A percentile compares a stretch with the other conserved stretches of the same genome.
These are phyloP conservation scores for Diaporthe sp. DNA, from an alignment of 2,329 filamentous ascomycete species.

Conservation along the genomic window DNA sequence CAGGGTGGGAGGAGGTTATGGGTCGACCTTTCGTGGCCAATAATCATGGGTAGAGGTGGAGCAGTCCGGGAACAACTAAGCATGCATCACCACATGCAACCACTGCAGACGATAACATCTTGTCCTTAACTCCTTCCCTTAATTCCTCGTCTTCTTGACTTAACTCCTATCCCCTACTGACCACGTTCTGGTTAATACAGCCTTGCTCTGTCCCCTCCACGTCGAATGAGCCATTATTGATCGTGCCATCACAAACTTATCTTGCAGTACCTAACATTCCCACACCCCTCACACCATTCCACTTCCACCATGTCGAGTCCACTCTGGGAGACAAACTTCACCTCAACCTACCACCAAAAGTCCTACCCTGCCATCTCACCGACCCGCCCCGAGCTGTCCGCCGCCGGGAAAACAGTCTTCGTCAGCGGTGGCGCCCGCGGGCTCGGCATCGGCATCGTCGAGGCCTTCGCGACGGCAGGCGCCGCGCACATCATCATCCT, in stretches of 20 bases:
- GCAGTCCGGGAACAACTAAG: neutral
- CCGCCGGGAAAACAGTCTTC: conserved; percentile 58
- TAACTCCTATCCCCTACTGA: conserved; percentile 4
- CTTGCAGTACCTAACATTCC: neutral
- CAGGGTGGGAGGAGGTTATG: neutral
- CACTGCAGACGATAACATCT: neutral
- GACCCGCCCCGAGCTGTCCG: conserved; percentile 44
- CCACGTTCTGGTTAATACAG: neutral
- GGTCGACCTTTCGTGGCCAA: neutral
- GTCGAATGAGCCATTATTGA: neutral
- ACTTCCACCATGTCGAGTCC: neutral
- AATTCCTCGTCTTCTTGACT: neutral
- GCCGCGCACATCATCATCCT: conserved; percentile 65
- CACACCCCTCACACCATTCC: too few relatives aligned
- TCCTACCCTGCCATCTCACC: conserved; percentile 48
- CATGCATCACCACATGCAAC: neutral
- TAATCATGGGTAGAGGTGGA: neutral
- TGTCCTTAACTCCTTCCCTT: neutral
- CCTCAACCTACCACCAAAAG: conserved; percentile 33
- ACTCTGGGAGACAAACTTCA: conserved; percentile 21
- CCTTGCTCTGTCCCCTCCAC: neutral
- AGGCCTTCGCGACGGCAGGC: conserved; percentile 63
- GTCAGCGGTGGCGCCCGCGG: conserved; percentile 67
- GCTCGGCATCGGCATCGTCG: conserved; percentile 63
- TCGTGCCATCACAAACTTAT: too few relatives aligned